Evolutionary conservation across 2,329 filamentous ascomycete species (phyloP).

Genomic region (Fusarium sp.): DNA sequence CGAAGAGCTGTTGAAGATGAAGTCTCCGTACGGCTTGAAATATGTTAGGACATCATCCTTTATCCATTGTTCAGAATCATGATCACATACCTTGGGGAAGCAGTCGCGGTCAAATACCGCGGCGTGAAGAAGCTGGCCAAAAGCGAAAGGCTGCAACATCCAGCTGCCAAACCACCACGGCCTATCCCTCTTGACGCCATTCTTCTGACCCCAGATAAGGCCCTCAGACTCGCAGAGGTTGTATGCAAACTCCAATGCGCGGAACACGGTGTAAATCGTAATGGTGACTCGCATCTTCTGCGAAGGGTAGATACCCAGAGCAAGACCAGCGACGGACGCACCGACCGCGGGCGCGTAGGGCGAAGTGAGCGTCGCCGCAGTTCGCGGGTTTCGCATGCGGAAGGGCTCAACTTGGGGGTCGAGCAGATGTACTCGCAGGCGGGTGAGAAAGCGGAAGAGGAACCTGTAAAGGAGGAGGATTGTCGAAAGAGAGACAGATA

Average conservation of each 20-base stretch:
- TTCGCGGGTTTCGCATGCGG: conserved; percentile 84
- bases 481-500: conserved; percentile 86
- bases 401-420: conserved; percentile 87
- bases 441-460: conserved; percentile 89
- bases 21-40: conserved; percentile 58
- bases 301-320: conserved; percentile 81
- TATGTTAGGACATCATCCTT: neutral
- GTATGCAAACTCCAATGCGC: conserved; percentile 89
- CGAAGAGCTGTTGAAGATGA: conserved; percentile 79
- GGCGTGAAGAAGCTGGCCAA: conserved; percentile 83
- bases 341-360: conserved; percentile 90
- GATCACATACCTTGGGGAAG: conserved; percentile 70
- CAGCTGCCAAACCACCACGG: conserved; percentile 91
- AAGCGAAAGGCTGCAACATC: conserved; percentile 83
- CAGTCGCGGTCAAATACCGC: conserved; percentile 84
- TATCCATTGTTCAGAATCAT: neutral
- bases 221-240: conserved; percentile 85
- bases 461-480: conserved; percentile 92
- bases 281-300: conserved; percentile 80
- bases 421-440: conserved; percentile 84
- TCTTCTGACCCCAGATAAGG: conserved; percentile 74
- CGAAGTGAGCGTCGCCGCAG: conserved; percentile 83
- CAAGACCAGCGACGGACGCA: conserved; percentile 87
- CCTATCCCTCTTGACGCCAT: conserved; percentile 69
- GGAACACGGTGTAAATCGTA: conserved; percentile 85